phyloP scores from a whole-genome alignment of 192 early-diverging fungal species.

The Allomyces macrogynus region DNA sequence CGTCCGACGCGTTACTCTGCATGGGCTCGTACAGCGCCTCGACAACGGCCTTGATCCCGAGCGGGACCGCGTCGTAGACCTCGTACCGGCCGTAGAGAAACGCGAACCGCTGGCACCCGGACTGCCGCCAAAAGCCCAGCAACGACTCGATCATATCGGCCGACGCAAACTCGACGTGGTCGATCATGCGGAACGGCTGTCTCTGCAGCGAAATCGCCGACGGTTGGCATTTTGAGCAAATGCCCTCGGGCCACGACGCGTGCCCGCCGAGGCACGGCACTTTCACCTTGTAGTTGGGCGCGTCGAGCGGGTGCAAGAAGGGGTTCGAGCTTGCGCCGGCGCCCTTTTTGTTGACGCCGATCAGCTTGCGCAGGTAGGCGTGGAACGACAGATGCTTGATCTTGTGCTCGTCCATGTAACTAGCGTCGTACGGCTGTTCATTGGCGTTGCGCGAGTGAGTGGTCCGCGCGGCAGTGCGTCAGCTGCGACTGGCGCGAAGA shows the following conservation, averaged over 20 bases:
- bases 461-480: background rate
- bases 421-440: constrained; percentile 55
- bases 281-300: constrained; percentile 58
- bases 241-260: constrained; percentile 76
- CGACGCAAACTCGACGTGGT: constrained; percentile 87
- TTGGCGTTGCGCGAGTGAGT: background rate
- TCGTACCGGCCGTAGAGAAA: constrained; percentile 85
- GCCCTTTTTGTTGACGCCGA: constrained; percentile 43
- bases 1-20: constrained; percentile 59
- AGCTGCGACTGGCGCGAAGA: background rate
- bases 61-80: constrained; percentile 68
- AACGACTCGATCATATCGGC: constrained; percentile 59
- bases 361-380: constrained; percentile 59
- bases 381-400: constrained; percentile 98
- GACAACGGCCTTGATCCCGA: constrained; percentile 91
- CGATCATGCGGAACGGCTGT: constrained; percentile 84
- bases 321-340: constrained; percentile 13
- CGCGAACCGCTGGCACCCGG: constrained; percentile 81
- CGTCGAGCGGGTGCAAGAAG: constrained; percentile 57
- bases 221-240: constrained; percentile 97
- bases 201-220: constrained; percentile 69
- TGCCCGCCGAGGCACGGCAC: constrained; percentile 58
- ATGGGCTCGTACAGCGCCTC: constrained; percentile 84
- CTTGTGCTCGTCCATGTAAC: constrained; percentile 68
- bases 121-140: constrained; percentile 64